Evolutionary conservation across 139 green algal genomes (phyloP), one percentile per base, ranked within the genome.

Genomic region (Chlorella sp.): DNA sequence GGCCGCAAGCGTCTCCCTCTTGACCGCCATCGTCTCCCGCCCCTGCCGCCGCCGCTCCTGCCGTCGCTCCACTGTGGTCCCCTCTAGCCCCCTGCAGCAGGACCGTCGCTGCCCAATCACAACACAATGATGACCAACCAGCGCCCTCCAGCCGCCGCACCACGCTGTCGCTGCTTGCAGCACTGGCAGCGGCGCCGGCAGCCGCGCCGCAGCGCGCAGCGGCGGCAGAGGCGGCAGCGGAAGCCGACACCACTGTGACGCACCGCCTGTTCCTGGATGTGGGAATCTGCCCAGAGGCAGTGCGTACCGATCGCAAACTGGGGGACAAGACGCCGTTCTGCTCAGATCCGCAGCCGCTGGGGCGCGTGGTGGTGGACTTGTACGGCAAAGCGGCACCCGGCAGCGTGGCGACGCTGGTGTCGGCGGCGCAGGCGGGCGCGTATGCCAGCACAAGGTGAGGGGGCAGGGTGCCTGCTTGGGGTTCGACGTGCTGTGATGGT

Each of bases 361-460:
- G 92, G 0, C 81, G 82, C 17, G 86, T 95, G 4, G 84, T 93
- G 17, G 87, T 95, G 89, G 91, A 90, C 17, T 81, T 95, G 60
- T 95, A 95, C 39, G 92, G 92, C 67, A 89, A 89, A 5, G 65
- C 78, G 7, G 90, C 88, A 4, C 76, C 76, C 1, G 76, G 76
- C 55, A 95, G 87, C 17, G 89, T 92, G 17, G 73, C 72, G 7
- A 95, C 92, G 74, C 90, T 95, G n/a, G 47, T 93, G 41, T 44
- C 71, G 5, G 76, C 76, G 6, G 76, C 60, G 0, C 34, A 36
- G 41, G 70, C 56, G 70, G 6, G 70, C 47, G 69, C 64, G 51
- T 36, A 18, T 26, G 30, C 15, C 64, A 39, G 30, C 64, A 60
- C 51, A 21, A 60, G 63, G 63, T 36, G 63, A 38, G 63, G 28